Conservation (phyloP, 148 eudicot species). For the Camellia granthamiana region DNA sequence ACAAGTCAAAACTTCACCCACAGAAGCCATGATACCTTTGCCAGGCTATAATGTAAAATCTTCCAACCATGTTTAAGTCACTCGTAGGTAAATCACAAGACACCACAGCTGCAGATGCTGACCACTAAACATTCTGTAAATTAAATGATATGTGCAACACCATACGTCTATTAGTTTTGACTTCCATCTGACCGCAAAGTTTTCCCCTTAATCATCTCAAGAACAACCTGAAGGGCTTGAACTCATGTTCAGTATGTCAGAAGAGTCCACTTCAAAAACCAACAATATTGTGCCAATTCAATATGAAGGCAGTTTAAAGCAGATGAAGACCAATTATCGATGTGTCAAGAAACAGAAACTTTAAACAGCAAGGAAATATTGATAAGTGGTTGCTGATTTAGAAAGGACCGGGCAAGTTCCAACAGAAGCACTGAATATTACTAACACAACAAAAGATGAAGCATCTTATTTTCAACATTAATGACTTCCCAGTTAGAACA, state of each 20-base stretch:
- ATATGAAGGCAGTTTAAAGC: slow-evolving; percentile 1
- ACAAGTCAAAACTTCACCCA: slow-evolving; percentile 3
- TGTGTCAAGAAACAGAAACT: not conserved
- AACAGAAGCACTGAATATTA: not conserved
- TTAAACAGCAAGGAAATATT: not conserved
- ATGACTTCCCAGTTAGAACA: not conserved
- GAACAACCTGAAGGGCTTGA: slow-evolving; percentile 3
- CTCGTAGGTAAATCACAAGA: not conserved
- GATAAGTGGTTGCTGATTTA: not conserved
- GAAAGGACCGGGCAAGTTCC: not conserved
- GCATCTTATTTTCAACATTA: not conserved
- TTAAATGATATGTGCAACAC: not conserved
- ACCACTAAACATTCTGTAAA: not conserved
- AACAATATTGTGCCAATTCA: not conserved
- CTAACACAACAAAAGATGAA: slow-evolving; percentile 11
- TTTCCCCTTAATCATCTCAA: not conserved
- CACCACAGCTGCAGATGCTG: slow-evolving; percentile 7
- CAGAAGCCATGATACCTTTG: slow-evolving; percentile 14
- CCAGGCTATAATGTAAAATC: slow-evolving; percentile 4
- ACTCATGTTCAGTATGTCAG: not conserved
- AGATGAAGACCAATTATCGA: not conserved
- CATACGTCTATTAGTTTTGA: not conserved
- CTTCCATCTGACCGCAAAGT: not conserved
- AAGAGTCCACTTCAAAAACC: not conserved
- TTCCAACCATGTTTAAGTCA: not conserved